These are phyloP conservation scores for Thermothelomyces thermophilus DNA, from an alignment of 2,329 filamentous ascomycete species.

Conservation along the genomic window DNA sequence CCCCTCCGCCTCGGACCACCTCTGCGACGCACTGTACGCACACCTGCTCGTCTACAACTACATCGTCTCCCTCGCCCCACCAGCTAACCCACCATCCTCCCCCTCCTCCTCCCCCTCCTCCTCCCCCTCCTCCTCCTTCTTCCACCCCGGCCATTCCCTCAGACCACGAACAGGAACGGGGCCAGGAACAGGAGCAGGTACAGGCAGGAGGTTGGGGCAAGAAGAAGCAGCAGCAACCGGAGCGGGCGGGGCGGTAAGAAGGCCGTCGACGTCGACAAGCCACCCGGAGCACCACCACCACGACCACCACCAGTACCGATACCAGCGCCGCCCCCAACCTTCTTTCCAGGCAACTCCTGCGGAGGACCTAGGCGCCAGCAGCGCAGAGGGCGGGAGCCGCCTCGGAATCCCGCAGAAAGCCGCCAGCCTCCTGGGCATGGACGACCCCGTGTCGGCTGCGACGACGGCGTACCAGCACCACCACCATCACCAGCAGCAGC, in stretches of 20 bases:
- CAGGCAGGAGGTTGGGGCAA: no score
- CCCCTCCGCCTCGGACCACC: conserved; percentile 44
- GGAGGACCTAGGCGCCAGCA: conserved; percentile 14
- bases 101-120: not conserved
- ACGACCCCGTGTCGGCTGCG: conserved; percentile 15
- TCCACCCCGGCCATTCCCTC: no score
- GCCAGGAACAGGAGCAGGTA: no score
- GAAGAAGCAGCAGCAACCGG: no score
- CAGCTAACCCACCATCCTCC: not conserved
- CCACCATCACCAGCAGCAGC: conserved; percentile 11
- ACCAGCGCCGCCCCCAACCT: no score
- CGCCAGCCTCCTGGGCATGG: conserved; percentile 44
- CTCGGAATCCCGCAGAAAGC: conserved; percentile 44
- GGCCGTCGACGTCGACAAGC: no score
- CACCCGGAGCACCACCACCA: no score
- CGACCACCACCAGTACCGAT: no score
- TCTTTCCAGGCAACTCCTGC: conserved; percentile 13
- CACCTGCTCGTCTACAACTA: conserved; percentile 56
- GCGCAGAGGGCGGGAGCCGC: conserved; percentile 22
- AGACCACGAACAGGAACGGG: conserved; percentile 15
- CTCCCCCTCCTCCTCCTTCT: conserved; percentile 23
- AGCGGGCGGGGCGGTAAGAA: no score
- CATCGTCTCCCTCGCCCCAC: conserved; percentile 34
- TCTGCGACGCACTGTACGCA: conserved; percentile 54
- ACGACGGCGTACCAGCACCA: conserved; percentile 16